Evolutionary conservation across 176 grass and related monocot genomes (phyloP), one percentile per base, ranked within the genome.

Genomic region (Oryza nivara): DNA sequence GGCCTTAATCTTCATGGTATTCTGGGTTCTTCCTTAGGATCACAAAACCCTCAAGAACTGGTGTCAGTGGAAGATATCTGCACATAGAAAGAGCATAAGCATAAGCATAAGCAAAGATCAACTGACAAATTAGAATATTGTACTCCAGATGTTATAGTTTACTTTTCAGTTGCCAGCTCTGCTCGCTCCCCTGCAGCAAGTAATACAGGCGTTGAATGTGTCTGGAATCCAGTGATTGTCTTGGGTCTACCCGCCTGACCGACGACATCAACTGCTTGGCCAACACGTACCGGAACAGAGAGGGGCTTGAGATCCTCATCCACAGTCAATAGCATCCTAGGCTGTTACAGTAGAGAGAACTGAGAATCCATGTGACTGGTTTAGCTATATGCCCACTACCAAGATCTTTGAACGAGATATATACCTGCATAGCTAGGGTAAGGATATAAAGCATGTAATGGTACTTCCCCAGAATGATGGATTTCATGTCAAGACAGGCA

Each of bases 201-300:
- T 68, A 94, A 87, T 30, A 94, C 92, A 22, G 92, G 92, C 0
- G 92, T 94, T n/a, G 89, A 94, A 79, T 94, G 92, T 56, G 92
- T 94, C 90, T 94, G 92, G 32, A 94, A 94, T 64, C 92, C 92
- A 30, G 92, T 91, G 60, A 91, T 94, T 10, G 92, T 91, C 83
- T 94, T 91, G 3, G 92, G 89, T 11, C 84, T 70, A 82, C 92
- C 92, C 0, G 92, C 92, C 67, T 94, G 89, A 47, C 92, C 92
- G 12, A 91, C 92, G 0, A 94, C 89, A n/a, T 94, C 92, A 73
- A 94, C 89, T 14, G 89, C 89, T 86, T 94, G 92, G 26, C 92
- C 92, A 67, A 94, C 92, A 19, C 92, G 83, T 13, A 91, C 92
- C 6, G 87, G 92, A 30, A 94, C 89, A 66, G 92, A 85, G 8